A percentile compares a stretch with the other conserved stretches of the same genome.
Evolutionary conservation across 768 basidiomycete genomes (phyloP).

Genomic region (Scleroderma citrinum): DNA sequence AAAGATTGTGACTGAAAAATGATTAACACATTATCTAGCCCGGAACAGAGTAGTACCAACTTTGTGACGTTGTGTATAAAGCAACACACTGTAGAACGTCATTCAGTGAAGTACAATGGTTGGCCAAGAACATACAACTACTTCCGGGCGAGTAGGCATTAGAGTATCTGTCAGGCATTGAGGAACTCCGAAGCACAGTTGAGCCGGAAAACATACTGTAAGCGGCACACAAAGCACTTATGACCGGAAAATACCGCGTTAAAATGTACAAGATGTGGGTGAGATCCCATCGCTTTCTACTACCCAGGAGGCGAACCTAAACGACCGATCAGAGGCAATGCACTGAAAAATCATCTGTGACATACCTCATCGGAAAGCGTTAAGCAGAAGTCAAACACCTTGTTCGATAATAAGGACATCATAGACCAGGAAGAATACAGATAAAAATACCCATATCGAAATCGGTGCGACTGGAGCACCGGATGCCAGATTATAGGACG

Average conservation of each 20-base stretch:
- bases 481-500: no score
- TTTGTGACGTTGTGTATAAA: background rate
- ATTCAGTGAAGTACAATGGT: background rate
- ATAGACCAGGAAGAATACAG: background rate
- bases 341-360: no score
- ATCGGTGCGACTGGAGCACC: slow-evolving; percentile 2
- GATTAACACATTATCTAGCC: no score
- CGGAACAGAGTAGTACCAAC: background rate
- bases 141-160: background rate
- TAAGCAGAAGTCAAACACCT: slow-evolving; percentile 6
- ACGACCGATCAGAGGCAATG: background rate
- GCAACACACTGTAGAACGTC: background rate
- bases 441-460: slow-evolving; percentile 3
- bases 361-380: slow-evolving; percentile 7
- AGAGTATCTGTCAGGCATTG: background rate
- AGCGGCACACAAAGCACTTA: background rate
- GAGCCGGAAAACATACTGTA: slow-evolving; percentile 3
- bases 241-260: slow-evolving; percentile 6
- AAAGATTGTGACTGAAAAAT: no score
- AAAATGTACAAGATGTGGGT: slow-evolving; percentile 2
- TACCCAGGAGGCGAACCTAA: slow-evolving; percentile 1
- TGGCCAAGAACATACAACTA: background rate
- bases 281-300: background rate
- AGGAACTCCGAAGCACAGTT: background rate
- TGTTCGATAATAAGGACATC: background rate